phyloP scores from a whole-genome alignment of 1,284 basidiomycete genomes.

The Sphagnurus paluster region DNA sequence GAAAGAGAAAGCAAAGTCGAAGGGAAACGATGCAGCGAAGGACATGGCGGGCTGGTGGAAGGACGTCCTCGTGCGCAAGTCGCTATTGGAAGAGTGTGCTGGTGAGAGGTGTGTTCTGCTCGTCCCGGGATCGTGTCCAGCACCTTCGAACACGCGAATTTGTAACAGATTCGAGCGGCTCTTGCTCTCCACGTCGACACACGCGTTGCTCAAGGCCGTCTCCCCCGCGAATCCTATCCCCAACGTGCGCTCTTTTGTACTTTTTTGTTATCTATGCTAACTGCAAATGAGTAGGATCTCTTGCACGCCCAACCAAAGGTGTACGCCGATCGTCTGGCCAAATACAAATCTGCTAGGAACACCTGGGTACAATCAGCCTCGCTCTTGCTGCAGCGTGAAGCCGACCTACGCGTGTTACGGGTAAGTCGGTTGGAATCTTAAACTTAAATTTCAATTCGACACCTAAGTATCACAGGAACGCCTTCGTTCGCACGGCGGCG shows the following conservation, averaged over 20 bases:
- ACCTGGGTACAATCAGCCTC: constrained; percentile 26
- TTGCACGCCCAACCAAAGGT: constrained; percentile 23
- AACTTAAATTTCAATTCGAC: background rate
- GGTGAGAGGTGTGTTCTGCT: constrained; percentile 43
- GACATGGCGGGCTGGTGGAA: constrained; percentile 49
- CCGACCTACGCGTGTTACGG: constrained; percentile 22
- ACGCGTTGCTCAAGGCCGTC: constrained; percentile 38
- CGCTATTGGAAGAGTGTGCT: constrained; percentile 50
- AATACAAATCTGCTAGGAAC: constrained; percentile 21
- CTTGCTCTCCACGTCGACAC: constrained; percentile 49
- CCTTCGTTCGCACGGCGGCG: constrained; percentile 8
- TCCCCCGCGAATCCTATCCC: background rate
- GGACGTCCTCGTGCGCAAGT: constrained; percentile 52
- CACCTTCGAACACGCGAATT: background rate
- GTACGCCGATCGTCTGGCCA: constrained; percentile 24
- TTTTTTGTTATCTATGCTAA: background rate
- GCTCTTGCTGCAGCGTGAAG: constrained; percentile 21
- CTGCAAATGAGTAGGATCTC: constrained; percentile 13
- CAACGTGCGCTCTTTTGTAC: constrained; percentile 7
- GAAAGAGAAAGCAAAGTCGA: constrained; percentile 8
- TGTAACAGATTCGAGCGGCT: constrained; percentile 47
- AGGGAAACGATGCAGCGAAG: constrained; percentile 10
- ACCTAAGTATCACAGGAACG: background rate
- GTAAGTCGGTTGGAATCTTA: constrained; percentile 15
- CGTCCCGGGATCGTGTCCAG: background rate